A percentile compares a stretch with the other conserved stretches of the same genome.
phyloP scores from a whole-genome alignment of 139 green algal genomes.

The Picochlorum sp. region DNA sequence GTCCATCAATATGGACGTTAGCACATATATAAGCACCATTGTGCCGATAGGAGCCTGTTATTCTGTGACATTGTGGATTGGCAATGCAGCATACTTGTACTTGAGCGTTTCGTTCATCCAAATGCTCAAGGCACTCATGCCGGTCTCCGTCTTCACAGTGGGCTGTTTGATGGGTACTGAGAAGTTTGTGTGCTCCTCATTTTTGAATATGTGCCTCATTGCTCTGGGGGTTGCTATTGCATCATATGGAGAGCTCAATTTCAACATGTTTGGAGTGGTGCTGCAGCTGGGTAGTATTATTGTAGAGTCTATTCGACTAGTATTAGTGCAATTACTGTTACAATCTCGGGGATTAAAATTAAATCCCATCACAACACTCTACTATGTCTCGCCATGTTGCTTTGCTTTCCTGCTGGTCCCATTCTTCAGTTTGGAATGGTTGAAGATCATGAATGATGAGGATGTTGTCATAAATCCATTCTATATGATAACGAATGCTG shows the following conservation, averaged over 20 bases:
- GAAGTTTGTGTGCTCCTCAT: conserved; percentile 38
- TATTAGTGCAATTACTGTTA: conserved; percentile 73
- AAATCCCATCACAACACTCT: conserved; percentile 84
- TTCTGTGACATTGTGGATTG: conserved; percentile 85
- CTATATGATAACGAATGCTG: conserved; percentile 81
- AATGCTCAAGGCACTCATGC: conserved; percentile 86
- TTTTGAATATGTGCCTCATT: conserved; percentile 82
- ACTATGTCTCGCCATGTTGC: conserved; percentile 56
- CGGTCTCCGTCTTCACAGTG: conserved; percentile 21
- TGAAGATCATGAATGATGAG: conserved; percentile 23
- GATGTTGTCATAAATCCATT: conserved; percentile 51
- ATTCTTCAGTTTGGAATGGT: conserved; percentile 24
- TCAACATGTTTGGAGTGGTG: conserved; percentile 9
- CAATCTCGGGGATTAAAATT: conserved; percentile 67
- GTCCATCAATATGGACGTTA: conserved; percentile 55
- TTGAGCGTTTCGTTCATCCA: conserved; percentile 96
- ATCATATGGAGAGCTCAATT: conserved; percentile 42
- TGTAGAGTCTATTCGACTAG: conserved; percentile 8
- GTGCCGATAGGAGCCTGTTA: conserved; percentile 88
- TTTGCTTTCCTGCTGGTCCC: conserved; percentile 10
- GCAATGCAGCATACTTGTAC: conserved; percentile 95
- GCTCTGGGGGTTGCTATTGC: conserved; percentile 77
- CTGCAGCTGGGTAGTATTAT: conserved; percentile 6
- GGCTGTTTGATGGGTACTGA: conserved; percentile 70
- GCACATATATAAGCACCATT: conserved; percentile 65